Percentiles rank a stretch among this genome's conserved stretches.
Evolutionary conservation across 306 rosid genomes (phyloP).

Genomic region (Luffa acutangula): DNA sequence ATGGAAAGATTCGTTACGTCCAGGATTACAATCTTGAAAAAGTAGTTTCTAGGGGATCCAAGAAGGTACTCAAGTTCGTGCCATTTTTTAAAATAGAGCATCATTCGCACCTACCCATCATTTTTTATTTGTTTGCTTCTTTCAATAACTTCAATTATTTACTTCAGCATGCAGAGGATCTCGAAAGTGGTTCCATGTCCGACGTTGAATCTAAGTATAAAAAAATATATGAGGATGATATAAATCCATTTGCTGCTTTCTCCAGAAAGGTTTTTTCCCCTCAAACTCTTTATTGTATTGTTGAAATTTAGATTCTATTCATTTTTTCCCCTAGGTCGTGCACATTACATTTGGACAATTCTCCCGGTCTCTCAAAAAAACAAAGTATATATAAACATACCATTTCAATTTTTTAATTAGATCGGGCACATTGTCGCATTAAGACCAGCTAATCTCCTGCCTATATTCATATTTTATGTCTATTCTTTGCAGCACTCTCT

Average conservation of each 20-base stretch:
- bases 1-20: conserved; percentile 94
- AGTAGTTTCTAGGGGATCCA: conserved; percentile 93
- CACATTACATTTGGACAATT: neutral
- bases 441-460: neutral
- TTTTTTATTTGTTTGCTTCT: neutral
- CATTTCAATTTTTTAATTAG: neutral
- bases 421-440: neutral
- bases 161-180: conserved; percentile 78
- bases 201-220: conserved; percentile 98
- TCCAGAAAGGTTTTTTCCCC: conserved; percentile 59
- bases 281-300: neutral
- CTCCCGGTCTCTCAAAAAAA: neutral
- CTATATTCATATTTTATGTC: neutral
- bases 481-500: neutral
- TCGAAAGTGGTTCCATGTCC: conserved; percentile 87
- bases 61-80: conserved; percentile 41
- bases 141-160: neutral
- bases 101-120: neutral
- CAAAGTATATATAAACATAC: neutral
- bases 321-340: neutral
- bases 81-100: neutral
- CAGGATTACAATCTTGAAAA: conserved; percentile 91
- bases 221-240: conserved; percentile 95
- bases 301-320: neutral
- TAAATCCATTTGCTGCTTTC: conserved; percentile 99